Conservation (phyloP, 345 rosid genomes). For the Brassica nigra region DNA sequence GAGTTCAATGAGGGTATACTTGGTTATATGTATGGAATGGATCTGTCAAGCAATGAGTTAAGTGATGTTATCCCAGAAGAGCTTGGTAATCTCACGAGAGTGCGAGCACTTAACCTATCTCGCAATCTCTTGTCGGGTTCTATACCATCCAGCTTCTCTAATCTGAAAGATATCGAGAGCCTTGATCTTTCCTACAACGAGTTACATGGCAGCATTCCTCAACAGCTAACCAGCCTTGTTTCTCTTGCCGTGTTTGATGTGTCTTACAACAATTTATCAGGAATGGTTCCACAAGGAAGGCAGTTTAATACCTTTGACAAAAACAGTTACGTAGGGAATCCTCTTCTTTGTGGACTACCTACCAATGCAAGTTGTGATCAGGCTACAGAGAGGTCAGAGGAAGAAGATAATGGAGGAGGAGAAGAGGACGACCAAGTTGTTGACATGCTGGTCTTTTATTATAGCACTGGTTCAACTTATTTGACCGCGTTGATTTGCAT, state of each 20-base stretch:
- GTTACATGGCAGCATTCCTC: neutral
- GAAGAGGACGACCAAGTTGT: neutral
- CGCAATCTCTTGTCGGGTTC: neutral
- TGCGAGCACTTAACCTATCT: neutral
- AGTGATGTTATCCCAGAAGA: neutral
- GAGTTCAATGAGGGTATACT: neutral
- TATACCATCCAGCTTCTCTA: neutral
- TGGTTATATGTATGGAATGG: neutral
- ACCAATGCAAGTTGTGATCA: neutral
- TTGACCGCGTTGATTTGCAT: neutral
- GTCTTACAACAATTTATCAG: slow-evolving; percentile 1
- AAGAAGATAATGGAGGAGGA: neutral
- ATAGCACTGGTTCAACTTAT: neutral
- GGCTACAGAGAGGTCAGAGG: neutral
- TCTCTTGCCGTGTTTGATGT: neutral
- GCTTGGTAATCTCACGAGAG: neutral
- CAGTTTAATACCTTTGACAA: neutral
- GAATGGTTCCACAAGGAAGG: neutral
- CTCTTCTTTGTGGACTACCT: slow-evolving; percentile 5
- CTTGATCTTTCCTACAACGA: neutral
- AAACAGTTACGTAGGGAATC: neutral
- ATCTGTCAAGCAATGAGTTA: neutral
- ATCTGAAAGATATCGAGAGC: neutral
- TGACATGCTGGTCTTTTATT: neutral
- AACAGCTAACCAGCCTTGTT: neutral